Evolutionary conservation across 225 moss, liverwort and hornwort genomes (phyloP), one percentile per base, ranked within the genome.

Genomic region (Thuidium tamariscinum): DNA sequence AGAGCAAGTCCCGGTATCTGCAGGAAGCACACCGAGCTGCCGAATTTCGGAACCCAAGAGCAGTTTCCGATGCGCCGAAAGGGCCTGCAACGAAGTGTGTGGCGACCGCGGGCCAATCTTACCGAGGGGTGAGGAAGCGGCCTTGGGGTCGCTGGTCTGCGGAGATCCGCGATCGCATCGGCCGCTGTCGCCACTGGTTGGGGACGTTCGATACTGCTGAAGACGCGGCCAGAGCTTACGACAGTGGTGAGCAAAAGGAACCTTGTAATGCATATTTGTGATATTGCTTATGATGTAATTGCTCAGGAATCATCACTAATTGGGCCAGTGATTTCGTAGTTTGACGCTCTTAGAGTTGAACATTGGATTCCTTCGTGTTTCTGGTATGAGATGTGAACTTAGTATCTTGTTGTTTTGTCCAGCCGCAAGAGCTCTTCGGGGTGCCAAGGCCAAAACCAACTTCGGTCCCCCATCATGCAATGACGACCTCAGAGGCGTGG

Each of bases 141-240:
- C 98, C 98, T 0, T 99, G 98, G 98, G 97, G 98, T 34, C 94
- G 97, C 30, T 99, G 96, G 96, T 99, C 98, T 7, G 98, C 98
- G 3, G 98, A 99, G 88, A 99, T 99, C 55, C 94, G 98, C 48
- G 97, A 99, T 82, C 95, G 97, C 34, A 96, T 97, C 75, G 98
- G 97, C 3, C 91, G 95, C 23, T 97, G 97, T 85, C 93, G 98
- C 18, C 97, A 96, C 77, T 99, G 98, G 98, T 84, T 99, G 63
- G 98, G 98, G 1, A 99, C 98, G 3, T 99, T 97, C 71, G 98
- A 99, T 87, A 98, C 95, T 49, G 95, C 97, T 5, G 97, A 98
- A 89, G 98, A 98, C 70, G 98, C 98, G 19, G 98, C 97, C 2
- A 85, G 98, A 81, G 98, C 98, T 7, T 99, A 99, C 15, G 98